These are phyloP conservation scores for Kalmanozyma brasiliensis DNA, from an alignment of 1,284 basidiomycete genomes.

Conservation along the genomic window DNA sequence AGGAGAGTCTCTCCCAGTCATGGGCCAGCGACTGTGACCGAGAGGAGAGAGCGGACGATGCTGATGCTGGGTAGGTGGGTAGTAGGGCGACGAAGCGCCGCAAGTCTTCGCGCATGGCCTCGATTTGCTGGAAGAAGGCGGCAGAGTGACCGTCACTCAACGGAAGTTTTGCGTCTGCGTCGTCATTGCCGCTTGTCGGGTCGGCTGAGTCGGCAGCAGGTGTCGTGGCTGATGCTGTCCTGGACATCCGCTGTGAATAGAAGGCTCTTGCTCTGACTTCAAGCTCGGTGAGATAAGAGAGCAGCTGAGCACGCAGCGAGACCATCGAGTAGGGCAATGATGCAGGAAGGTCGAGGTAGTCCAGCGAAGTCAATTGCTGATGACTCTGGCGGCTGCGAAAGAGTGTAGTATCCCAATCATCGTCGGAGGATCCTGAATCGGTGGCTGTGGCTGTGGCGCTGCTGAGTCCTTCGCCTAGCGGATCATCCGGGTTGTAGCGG, in stretches of 20 bases:
- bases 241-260: conserved; percentile 33
- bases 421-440: conserved; percentile 43
- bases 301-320: conserved; percentile 48
- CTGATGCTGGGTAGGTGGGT: conserved; percentile 36
- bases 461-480: conserved; percentile 24
- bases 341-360: conserved; percentile 53
- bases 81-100: conserved; percentile 37
- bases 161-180: conserved; percentile 1
- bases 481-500: conserved; percentile 18
- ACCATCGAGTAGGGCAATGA: conserved; percentile 55
- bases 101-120: conserved; percentile 54
- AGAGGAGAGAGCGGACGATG: conserved; percentile 47
- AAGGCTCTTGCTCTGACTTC: conserved; percentile 44
- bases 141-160: conserved; percentile 28
- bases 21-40: conserved; percentile 48
- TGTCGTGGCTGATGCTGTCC: conserved; percentile 1
- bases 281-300: conserved; percentile 51
- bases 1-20: conserved; percentile 47
- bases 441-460: conserved; percentile 38
- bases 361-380: conserved; percentile 37
- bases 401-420: conserved; percentile 26
- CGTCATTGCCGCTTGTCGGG: not conserved
- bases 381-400: conserved; percentile 11
- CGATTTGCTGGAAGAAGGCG: conserved; percentile 53
- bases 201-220: not conserved